Evolutionary conservation across 163 green algal genomes (phyloP).

Genomic region (Trebouxia gelatinosa): DNA sequence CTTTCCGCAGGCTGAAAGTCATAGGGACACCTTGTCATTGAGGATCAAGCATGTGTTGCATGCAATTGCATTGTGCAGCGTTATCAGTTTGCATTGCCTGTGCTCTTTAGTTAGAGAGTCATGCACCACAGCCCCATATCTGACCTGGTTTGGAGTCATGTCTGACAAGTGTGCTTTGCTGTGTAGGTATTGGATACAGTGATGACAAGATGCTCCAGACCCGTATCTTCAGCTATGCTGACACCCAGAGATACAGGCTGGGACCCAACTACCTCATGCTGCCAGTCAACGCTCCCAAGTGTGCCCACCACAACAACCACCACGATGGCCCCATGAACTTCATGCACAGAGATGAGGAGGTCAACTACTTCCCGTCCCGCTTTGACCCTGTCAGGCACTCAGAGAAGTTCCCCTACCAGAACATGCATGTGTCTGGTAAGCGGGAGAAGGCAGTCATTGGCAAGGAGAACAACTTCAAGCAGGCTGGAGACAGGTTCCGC

Average conservation of each 20-base stretch:
- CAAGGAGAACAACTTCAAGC: constrained; percentile 73
- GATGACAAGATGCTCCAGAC: constrained; percentile 98
- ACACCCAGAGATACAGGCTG: constrained; percentile 90
- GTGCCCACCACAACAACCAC: constrained; percentile 95
- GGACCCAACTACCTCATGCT: constrained; percentile 95
- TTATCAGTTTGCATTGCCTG: no score
- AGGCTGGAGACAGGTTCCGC: constrained; percentile 83
- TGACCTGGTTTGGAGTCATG: not conserved
- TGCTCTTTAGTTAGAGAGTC: no score
- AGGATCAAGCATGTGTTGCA: no score
- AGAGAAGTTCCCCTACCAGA: constrained; percentile 65
- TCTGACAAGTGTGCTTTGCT: not conserved
- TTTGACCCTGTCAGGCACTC: constrained; percentile 86
- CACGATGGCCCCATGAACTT: constrained; percentile 98
- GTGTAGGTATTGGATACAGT: constrained; percentile 82
- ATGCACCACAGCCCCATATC: not conserved
- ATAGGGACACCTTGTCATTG: no score
- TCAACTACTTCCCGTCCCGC: constrained; percentile 97
- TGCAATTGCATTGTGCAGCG: no score
- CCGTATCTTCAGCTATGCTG: constrained; percentile 82
- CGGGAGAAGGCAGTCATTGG: constrained; percentile 82
- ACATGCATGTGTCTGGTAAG: constrained; percentile 54
- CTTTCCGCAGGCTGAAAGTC: no score
- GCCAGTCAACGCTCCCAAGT: constrained; percentile 91
- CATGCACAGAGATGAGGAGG: constrained; percentile 86